A percentile compares a stretch with the other conserved stretches of the same genome.
phyloP scores from a whole-genome alignment of 148 eudicot species.

The Linanthus parryae region DNA sequence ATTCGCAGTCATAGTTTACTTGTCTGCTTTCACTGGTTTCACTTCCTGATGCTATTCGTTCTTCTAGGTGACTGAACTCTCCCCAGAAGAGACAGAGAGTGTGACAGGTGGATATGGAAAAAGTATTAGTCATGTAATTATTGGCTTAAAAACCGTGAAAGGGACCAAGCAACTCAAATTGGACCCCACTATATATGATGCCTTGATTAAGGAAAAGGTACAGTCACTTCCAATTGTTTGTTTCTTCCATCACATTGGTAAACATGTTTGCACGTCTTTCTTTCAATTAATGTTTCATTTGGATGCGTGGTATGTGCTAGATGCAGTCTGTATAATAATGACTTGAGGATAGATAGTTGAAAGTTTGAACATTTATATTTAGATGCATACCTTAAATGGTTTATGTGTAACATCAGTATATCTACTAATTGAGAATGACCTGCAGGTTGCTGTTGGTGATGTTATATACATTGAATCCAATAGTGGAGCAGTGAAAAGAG shows the following conservation, averaged over 20 bases:
- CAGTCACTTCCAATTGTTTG: slow-evolving; percentile 2
- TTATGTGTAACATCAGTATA: neutral
- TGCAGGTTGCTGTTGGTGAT: slow-evolving; percentile 97
- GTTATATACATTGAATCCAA: slow-evolving; percentile 95
- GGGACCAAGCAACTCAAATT: slow-evolving; percentile 96
- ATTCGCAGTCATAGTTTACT: neutral
- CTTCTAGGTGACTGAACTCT: slow-evolving; percentile 88
- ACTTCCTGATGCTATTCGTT: neutral
- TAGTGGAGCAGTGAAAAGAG: slow-evolving; percentile 98
- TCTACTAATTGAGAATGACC: too few species aligned
- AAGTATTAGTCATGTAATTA: slow-evolving; percentile 91
- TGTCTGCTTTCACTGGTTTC: neutral
- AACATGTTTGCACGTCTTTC: too few species aligned
- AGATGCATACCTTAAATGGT: neutral
- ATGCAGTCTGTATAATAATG: neutral
- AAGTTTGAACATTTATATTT: neutral
- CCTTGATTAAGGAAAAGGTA: slow-evolving; percentile 96
- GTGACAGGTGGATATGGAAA: slow-evolving; percentile 95
- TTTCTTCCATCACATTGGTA: too few species aligned
- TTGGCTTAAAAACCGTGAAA: slow-evolving; percentile 92
- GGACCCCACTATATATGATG: slow-evolving; percentile 96
- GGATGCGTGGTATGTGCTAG: too few species aligned
- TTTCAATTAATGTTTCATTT: too few species aligned
- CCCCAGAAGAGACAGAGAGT: slow-evolving; percentile 99
- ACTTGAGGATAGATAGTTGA: slow-evolving; percentile 5